A percentile compares a stretch with the other conserved stretches of the same genome.
phyloP scores from a whole-genome alignment of 2,329 filamentous ascomycete genomes.

The Aspergillus thermomutatus region DNA sequence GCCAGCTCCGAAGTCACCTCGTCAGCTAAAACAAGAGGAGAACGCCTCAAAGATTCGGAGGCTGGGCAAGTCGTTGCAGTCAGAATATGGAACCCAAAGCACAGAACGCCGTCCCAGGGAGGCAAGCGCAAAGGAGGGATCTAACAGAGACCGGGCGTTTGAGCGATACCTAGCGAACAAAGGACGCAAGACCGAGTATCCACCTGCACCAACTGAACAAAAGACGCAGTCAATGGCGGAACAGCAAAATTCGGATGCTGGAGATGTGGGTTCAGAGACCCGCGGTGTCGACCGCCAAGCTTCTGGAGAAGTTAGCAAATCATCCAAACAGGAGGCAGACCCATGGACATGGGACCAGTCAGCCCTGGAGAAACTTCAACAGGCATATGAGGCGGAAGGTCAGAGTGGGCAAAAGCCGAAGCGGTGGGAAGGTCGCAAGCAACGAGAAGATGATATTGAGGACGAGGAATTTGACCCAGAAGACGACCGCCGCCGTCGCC shows the following conservation, averaged over 20 bases:
- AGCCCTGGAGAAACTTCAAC: conserved; percentile 21
- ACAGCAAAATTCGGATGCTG: not conserved
- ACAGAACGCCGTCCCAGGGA: not conserved
- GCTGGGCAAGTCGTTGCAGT: conserved; percentile 16
- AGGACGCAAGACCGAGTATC: not conserved
- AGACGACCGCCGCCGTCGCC: conserved; percentile 32
- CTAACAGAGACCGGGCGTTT: not conserved
- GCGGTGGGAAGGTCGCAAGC: conserved; percentile 21
- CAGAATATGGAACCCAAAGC: conserved; percentile 8
- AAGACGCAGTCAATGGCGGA: not conserved
- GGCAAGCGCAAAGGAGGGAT: conserved; percentile 1
- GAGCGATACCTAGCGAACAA: not conserved
- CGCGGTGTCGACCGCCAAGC: not conserved
- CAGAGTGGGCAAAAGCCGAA: conserved; percentile 20
- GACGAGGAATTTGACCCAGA: conserved; percentile 37
- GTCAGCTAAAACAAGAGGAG: not conserved
- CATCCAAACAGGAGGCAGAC: conserved; percentile 9
- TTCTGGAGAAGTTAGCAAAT: conserved; percentile 2
- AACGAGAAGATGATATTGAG: conserved; percentile 22
- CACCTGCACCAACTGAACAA: not conserved
- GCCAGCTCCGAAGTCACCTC: not conserved
- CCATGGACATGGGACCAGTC: conserved; percentile 32
- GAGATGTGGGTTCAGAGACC: not conserved
- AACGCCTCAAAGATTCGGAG: conserved; percentile 19
- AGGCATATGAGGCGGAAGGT: conserved; percentile 1